Evolutionary conservation across 495 filamentous ascomycete species (phyloP).

Genomic region (Geopyxis carbonaria): DNA sequence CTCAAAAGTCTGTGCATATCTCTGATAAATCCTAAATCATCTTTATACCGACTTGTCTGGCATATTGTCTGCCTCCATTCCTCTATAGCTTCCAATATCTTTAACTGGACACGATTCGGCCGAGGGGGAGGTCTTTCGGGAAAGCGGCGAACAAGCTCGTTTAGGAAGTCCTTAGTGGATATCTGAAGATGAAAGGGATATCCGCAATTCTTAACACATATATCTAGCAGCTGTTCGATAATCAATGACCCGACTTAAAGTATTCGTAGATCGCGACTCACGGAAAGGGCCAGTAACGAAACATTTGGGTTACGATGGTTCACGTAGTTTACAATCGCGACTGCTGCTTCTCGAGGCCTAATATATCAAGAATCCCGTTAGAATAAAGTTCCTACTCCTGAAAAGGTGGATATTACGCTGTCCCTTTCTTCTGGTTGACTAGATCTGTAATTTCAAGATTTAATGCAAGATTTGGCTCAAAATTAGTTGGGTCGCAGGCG

Average conservation of each 20-base stretch:
- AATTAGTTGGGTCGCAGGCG: conserved; percentile 90
- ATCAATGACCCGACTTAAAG: not conserved
- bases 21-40: conserved; percentile 86
- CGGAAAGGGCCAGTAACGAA: conserved; percentile 64
- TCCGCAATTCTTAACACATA: conserved; percentile 98
- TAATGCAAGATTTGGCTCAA: conserved; percentile 89
- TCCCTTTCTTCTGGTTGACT: conserved; percentile 95
- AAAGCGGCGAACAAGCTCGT: conserved; percentile 91
- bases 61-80: conserved; percentile 98
- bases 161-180: conserved; percentile 94
- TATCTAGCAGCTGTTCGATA: conserved; percentile 60
- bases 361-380: conserved; percentile 1
- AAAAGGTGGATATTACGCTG: conserved; percentile 41
- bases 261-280: conserved; percentile 20
- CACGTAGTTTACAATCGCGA: conserved; percentile 84
- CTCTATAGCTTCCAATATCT: conserved; percentile 91
- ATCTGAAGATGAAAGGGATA: conserved; percentile 98
- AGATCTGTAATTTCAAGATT: conserved; percentile 93
- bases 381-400: not conserved
- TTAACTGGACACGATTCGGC: conserved; percentile 68
- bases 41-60: conserved; percentile 90
- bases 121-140: conserved; percentile 83
- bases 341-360: conserved; percentile 81
- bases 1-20: conserved; percentile 94
- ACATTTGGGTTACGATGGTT: conserved; percentile 95